Evolutionary conservation across 2,329 filamentous ascomycete species (phyloP), one percentile per base, ranked within the genome.

Genomic region (Sarocladium brachiariae): DNA sequence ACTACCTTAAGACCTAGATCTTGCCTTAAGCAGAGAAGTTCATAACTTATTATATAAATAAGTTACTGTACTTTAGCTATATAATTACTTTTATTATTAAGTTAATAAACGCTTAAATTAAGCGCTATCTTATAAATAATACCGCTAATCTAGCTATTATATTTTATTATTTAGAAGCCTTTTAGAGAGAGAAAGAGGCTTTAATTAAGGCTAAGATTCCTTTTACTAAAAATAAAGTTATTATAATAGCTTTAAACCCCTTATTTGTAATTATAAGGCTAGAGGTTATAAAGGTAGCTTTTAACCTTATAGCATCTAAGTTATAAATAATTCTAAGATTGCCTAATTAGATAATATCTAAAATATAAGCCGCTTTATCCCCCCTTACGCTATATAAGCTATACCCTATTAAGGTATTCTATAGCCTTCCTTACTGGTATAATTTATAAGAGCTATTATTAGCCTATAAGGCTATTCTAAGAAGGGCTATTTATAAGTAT

Each of bases 21-120:
- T 31, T 31, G 14, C 30, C 30, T 31, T 31, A 31, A 31, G 30
- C 14, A 31, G 14, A 31, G 30, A 8, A 31, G 8, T 31, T 31
- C 14, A 31, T 31, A 8, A 31, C 30, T 31, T 31, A 31, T 31
- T 31, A 31, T 31, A 31, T 31, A 31, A 31, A 31, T 31, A 31
- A 31, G 30, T 31, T 31, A 31, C 30, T 31, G 14, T 31, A 31
- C 30, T 31, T 31, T 31, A 50, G 24, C 14, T 50, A 50, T 50
- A 50, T 50, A 50, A 37, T 24, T 50, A 50, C 16, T 38, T 50
- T 11, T 50, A 37, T 37, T 19, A 23, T 37, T 39, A 37, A 30
- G 16, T 39, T 35, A 23, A 37, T 50, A 19, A 23, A 31, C 14
- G 14, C 30, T 31, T 31, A 31, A 8, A 31, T 31, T 31, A 31